Conservation (phyloP, 495 filamentous ascomycete genomes). For the Penicillium simplicissimum region DNA sequence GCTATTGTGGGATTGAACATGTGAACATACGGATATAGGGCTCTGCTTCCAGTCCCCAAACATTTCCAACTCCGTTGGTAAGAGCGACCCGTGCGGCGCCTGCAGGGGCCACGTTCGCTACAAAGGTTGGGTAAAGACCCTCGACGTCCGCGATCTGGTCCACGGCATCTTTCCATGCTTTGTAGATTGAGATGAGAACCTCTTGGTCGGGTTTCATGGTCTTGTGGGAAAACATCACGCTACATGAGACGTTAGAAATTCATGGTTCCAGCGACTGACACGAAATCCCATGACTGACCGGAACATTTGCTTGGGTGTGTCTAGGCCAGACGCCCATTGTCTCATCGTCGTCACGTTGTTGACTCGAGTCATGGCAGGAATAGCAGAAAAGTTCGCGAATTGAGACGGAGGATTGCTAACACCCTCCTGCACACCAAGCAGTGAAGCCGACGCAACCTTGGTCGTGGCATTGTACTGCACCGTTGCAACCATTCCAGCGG, state of each 20-base stretch:
- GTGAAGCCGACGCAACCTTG: slow-evolving; percentile 9
- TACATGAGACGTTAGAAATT: not conserved
- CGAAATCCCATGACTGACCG: slow-evolving; percentile 13
- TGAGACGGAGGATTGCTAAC: slow-evolving; percentile 27
- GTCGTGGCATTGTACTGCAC: slow-evolving; percentile 29
- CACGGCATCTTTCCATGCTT: slow-evolving; percentile 29
- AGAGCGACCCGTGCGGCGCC: slow-evolving; percentile 17
- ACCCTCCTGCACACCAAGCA: slow-evolving; percentile 34
- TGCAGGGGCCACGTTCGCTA: slow-evolving; percentile 23
- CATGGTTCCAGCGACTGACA: not conserved
- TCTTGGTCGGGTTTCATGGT: slow-evolving; percentile 27
- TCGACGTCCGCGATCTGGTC: slow-evolving; percentile 28
- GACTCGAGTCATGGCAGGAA: slow-evolving; percentile 18
- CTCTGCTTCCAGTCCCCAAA: slow-evolving; percentile 39
- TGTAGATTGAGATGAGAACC: slow-evolving; percentile 22
- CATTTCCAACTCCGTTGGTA: slow-evolving; percentile 36
- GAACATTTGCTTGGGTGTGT: slow-evolving; percentile 35
- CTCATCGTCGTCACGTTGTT: slow-evolving; percentile 29
- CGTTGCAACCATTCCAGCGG: slow-evolving; percentile 26
- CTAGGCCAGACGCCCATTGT: slow-evolving; percentile 18
- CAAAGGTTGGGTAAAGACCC: slow-evolving; percentile 33
- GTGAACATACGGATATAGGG: slow-evolving; percentile 22
- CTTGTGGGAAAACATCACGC: slow-evolving; percentile 28
- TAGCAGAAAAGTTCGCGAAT: slow-evolving; percentile 31
- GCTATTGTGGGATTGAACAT: not conserved